Conservation (phyloP, 257 asterid genomes). For the Solanum sparsipilum region DNA sequence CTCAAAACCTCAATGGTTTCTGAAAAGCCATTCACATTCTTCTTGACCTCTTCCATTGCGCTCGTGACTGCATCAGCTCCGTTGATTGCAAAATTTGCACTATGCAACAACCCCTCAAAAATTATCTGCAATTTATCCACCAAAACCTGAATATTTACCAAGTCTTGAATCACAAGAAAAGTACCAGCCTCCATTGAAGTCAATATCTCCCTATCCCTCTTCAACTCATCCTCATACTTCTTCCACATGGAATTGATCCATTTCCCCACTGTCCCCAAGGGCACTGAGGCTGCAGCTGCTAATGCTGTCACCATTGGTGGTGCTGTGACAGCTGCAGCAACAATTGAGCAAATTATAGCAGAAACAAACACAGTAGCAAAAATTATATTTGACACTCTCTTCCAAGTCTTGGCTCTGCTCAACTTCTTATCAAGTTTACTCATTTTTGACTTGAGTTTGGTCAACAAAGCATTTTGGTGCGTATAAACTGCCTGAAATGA, state of each 20-base stretch:
- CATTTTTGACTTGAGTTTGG: constrained; percentile 41
- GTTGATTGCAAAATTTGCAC: constrained; percentile 17
- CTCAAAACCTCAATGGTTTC: constrained; percentile 35
- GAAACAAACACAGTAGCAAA: constrained; percentile 52
- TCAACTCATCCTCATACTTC: constrained; percentile 35
- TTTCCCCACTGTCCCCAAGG: constrained; percentile 51
- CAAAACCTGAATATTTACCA: constrained; percentile 35
- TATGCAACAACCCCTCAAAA: constrained; percentile 19
- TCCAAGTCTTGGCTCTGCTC: constrained; percentile 44
- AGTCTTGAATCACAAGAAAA: constrained; percentile 35
- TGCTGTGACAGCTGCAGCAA: constrained; percentile 70
- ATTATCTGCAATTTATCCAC: constrained; percentile 27
- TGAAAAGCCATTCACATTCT: constrained; percentile 29
- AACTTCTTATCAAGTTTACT: constrained; percentile 50
- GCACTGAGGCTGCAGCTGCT: constrained; percentile 55
- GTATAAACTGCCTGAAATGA: constrained; percentile 38
- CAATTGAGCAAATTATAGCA: constrained; percentile 56
- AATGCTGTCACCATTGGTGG: constrained; percentile 56
- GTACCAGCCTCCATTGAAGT: constrained; percentile 36
- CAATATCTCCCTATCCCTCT: constrained; percentile 40
- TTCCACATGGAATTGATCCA: constrained; percentile 49
- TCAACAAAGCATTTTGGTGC: constrained; percentile 47
- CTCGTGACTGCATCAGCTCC: constrained; percentile 18
- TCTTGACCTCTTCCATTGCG: constrained; percentile 36
- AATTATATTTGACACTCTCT: constrained; percentile 57